Conservation (phyloP, 2,329 filamentous ascomycete species). For the Didymella exigua region DNA sequence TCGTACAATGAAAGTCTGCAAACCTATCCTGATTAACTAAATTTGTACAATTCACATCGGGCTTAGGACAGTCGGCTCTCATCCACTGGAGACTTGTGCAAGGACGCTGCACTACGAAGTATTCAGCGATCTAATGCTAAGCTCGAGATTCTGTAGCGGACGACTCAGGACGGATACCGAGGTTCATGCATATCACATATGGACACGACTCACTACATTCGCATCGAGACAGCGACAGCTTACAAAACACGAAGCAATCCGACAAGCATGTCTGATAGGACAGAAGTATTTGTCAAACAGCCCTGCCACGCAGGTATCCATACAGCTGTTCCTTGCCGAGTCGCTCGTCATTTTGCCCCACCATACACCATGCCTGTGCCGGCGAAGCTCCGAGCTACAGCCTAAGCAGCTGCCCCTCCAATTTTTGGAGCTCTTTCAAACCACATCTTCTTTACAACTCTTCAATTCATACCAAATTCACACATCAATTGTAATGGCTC, state of each 20-base stretch:
- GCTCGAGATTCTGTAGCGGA: neutral
- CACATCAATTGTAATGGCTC: constrained; percentile 57
- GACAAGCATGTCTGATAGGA: constrained; percentile 4
- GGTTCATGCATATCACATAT: too few relatives aligned
- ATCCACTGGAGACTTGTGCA: too few relatives aligned
- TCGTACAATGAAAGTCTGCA: neutral
- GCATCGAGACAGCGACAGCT: constrained; percentile 10
- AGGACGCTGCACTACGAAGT: too few relatives aligned
- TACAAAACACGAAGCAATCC: constrained; percentile 4
- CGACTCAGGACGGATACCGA: constrained; percentile 1
- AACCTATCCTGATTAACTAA: too few relatives aligned
- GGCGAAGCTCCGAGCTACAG: constrained; percentile 16
- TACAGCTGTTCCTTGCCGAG: constrained; percentile 2
- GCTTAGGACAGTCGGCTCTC: too few relatives aligned
- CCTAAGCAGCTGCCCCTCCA: constrained; percentile 21
- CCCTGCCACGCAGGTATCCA: constrained; percentile 15
- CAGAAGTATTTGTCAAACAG: constrained; percentile 17
- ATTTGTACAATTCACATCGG: too few relatives aligned
- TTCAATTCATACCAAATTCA: neutral
- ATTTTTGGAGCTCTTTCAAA: constrained; percentile 1
- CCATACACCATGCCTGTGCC: constrained; percentile 2
- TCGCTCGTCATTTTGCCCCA: constrained; percentile 17
- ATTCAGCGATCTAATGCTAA: neutral
- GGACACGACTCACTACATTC: neutral
- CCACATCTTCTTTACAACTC: neutral